Evolutionary conservation across 75 land plant species (phyloP).

Genomic region (Ceratopteris richardii): DNA sequence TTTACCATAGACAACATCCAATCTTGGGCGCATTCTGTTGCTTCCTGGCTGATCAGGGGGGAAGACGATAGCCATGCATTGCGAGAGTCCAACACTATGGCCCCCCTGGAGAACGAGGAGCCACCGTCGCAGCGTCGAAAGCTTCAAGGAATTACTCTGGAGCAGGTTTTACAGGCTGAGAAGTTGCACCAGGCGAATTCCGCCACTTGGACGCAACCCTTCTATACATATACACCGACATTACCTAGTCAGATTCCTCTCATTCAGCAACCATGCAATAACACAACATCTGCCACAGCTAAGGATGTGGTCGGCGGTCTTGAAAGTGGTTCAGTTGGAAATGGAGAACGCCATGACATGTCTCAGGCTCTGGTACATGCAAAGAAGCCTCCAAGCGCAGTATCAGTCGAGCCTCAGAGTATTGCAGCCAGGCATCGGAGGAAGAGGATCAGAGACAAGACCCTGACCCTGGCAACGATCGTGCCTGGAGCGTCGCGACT

Average conservation of each 20-base stretch:
- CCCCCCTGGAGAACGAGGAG: not conserved
- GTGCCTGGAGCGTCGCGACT: conserved; percentile 63
- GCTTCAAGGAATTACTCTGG: conserved; percentile 2
- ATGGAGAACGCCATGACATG: not conserved
- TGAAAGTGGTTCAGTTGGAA: not conserved
- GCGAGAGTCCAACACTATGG: not conserved
- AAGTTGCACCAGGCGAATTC: not conserved
- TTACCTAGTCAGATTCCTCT: no score
- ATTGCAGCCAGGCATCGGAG: conserved; percentile 70
- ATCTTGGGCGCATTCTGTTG: no score
- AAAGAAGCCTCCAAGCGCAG: not conserved
- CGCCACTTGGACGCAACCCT: not conserved
- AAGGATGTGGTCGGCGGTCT: not conserved
- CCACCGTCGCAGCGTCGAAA: not conserved
- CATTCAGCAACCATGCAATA: no score
- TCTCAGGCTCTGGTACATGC: not conserved
- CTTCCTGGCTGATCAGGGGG: not conserved
- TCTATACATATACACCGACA: no score
- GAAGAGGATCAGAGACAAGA: conserved; percentile 63
- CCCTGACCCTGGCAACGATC: conserved; percentile 54
- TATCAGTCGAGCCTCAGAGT: conserved; percentile 51
- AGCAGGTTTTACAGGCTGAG: conserved; percentile 5
- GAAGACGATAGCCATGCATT: not conserved
- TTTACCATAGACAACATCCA: not conserved
- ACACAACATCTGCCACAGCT: not conserved